Evolutionary conservation across 306 rosid genomes (phyloP).

Genomic region (Acacia crassicarpa): DNA sequence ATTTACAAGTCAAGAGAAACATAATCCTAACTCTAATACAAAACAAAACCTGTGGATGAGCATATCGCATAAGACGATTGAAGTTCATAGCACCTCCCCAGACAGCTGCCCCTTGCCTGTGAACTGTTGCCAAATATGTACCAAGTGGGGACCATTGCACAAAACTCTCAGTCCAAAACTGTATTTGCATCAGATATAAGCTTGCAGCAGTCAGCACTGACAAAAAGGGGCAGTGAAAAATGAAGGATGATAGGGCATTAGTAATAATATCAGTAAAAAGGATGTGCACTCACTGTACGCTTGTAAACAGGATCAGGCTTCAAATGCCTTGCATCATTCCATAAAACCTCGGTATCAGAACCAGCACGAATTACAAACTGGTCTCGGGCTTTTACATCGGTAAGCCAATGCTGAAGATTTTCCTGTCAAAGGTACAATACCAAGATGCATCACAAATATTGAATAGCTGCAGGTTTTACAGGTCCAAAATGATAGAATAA

Average conservation of each 20-base stretch:
- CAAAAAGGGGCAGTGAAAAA: not conserved
- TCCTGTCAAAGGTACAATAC: conserved; percentile 48
- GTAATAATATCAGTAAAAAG: not conserved
- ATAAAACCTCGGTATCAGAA: conserved; percentile 81
- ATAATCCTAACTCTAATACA: not conserved
- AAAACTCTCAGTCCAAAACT: conserved; percentile 93
- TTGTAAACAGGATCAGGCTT: conserved; percentile 86
- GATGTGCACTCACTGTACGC: conserved; percentile 61
- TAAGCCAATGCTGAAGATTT: conserved; percentile 90
- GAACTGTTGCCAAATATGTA: conserved; percentile 86
- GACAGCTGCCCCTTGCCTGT: conserved; percentile 89
- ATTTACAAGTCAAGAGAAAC: not conserved
- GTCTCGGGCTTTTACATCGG: conserved; percentile 88
- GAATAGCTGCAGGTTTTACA: not conserved
- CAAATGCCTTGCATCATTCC: conserved; percentile 86
- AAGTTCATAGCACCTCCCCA: conserved; percentile 88
- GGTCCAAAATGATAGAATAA: not conserved
- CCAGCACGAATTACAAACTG: conserved; percentile 93
- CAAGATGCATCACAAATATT: conserved; percentile 3
- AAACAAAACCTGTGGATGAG: conserved; percentile 74
- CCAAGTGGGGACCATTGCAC: conserved; percentile 94
- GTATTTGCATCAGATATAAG: conserved; percentile 30
- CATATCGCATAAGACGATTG: conserved; percentile 81
- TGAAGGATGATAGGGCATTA: not conserved
- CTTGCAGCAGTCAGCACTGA: conserved; percentile 8